Percentiles rank a stretch among this genome's conserved stretches.
Evolutionary conservation across 495 filamentous ascomycete species (phyloP).

Genomic region (Penicillium soppii): DNA sequence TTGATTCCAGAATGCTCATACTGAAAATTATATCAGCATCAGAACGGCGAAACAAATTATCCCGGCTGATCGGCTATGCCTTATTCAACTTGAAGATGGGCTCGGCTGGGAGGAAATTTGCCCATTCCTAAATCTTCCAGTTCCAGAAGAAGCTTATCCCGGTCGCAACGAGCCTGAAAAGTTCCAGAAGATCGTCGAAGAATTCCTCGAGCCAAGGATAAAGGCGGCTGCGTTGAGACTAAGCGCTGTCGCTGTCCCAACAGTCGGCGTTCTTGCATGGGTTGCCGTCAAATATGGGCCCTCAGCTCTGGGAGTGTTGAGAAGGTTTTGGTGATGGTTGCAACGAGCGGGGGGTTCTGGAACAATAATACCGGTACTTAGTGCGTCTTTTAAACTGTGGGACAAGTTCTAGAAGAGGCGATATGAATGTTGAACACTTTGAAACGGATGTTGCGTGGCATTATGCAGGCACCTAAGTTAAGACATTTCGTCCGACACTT

Average conservation of each 20-base stretch:
- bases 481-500: too few relatives aligned
- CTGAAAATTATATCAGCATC: constrained; percentile 18
- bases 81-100: constrained; percentile 20
- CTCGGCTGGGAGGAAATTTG: constrained; percentile 28
- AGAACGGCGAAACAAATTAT: constrained; percentile 18
- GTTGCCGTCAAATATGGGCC: constrained; percentile 12
- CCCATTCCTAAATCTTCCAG: too few relatives aligned
- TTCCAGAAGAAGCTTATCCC: constrained; percentile 23
- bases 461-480: too few relatives aligned
- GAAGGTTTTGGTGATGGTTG: not conserved
- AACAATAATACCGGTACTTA: not conserved
- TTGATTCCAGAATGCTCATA: too few relatives aligned
- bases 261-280: constrained; percentile 14
- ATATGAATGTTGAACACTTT: too few relatives aligned
- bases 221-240: constrained; percentile 12
- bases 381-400: too few relatives aligned
- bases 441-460: too few relatives aligned
- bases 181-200: constrained; percentile 16
- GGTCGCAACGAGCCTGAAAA: constrained; percentile 26
- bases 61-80: constrained; percentile 19
- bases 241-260: constrained; percentile 7
- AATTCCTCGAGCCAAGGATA: constrained; percentile 8
- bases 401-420: too few relatives aligned
- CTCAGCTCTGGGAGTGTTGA: not conserved
- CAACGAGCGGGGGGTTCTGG: not conserved